Conservation (phyloP, 2,329 filamentous ascomycete genomes). For the Ceratocystis variospora region DNA sequence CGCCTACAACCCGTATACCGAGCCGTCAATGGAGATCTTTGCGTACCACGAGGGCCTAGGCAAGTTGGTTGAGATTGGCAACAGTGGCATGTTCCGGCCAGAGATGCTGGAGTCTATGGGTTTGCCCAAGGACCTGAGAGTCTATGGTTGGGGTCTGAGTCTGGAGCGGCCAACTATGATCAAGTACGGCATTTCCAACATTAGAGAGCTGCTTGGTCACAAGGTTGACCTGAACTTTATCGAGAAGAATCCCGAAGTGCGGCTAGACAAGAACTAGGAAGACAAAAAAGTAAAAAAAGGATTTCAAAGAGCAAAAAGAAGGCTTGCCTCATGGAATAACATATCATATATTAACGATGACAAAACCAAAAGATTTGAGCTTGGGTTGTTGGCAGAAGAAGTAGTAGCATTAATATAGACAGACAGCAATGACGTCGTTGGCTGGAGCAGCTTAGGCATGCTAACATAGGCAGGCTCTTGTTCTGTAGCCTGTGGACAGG, state of each 20-base stretch:
- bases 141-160: slow-evolving; percentile 87
- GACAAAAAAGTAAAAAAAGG: slow-evolving; percentile 13
- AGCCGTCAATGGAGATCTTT: slow-evolving; percentile 97
- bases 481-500: too few species aligned
- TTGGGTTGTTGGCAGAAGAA: neutral
- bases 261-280: slow-evolving; percentile 66
- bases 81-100: slow-evolving; percentile 96
- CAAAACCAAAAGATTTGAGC: neutral
- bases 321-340: neutral
- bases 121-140: slow-evolving; percentile 75
- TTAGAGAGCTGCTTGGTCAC: slow-evolving; percentile 82
- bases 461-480: too few species aligned
- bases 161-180: slow-evolving; percentile 97
- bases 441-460: too few species aligned
- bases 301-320: neutral
- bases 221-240: slow-evolving; percentile 93
- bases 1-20: slow-evolving; percentile 89
- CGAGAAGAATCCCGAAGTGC: slow-evolving; percentile 76
- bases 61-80: slow-evolving; percentile 94
- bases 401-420: neutral
- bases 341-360: neutral
- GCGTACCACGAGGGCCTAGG: slow-evolving; percentile 78
- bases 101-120: slow-evolving; percentile 97
- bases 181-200: slow-evolving; percentile 81
- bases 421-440: neutral